Percentiles rank a stretch among this genome's conserved stretches.
Conservation (phyloP, 345 rosid genomes). For the Balakata baccata region DNA sequence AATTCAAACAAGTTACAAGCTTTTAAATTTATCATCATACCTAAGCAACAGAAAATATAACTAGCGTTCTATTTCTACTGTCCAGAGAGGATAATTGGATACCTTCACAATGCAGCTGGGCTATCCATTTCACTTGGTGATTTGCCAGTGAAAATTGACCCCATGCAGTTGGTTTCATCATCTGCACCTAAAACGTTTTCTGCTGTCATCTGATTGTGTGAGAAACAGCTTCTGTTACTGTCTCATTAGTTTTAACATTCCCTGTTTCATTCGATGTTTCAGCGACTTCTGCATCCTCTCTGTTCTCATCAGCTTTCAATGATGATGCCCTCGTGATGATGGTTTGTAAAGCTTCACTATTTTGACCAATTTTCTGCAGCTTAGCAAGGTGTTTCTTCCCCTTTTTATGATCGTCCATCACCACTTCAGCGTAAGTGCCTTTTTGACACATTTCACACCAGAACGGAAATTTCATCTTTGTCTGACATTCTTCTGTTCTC, state of each 20-base stretch:
- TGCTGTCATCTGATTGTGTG: background rate
- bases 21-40: background rate
- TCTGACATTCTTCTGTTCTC: slow-evolving; percentile 12
- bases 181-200: slow-evolving; percentile 6
- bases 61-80: background rate
- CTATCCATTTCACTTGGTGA: background rate
- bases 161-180: background rate
- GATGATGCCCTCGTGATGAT: background rate
- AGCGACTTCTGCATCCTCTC: background rate
- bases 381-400: slow-evolving; percentile 53
- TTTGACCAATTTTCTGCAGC: slow-evolving; percentile 21
- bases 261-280: background rate
- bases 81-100: background rate
- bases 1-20: background rate
- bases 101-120: background rate
- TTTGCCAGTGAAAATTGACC: background rate
- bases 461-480: slow-evolving; percentile 26
- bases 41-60: background rate
- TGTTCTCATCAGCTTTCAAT: background rate
- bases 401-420: slow-evolving; percentile 43
- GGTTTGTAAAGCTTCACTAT: slow-evolving; percentile 3
- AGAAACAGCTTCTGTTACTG: background rate
- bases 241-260: background rate
- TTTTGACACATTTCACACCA: slow-evolving; percentile 57
- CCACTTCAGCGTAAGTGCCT: slow-evolving; percentile 26